Conservation (phyloP, 345 rosid genomes). For the Aquilaria malaccensis region DNA sequence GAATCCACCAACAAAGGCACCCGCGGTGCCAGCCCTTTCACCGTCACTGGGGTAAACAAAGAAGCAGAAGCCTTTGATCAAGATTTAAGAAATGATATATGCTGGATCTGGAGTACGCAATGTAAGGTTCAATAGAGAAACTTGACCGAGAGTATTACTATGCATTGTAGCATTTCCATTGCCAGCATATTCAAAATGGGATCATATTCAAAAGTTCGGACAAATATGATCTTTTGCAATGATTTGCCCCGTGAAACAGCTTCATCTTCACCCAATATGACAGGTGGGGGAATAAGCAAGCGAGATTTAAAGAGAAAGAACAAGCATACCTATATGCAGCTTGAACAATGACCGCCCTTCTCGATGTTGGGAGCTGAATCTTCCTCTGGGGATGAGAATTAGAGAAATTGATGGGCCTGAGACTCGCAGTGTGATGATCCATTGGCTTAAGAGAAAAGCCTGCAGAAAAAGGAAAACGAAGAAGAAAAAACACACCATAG, state of each 20-base stretch:
- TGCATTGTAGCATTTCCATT: background rate
- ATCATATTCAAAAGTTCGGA: background rate
- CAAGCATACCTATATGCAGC: slow-evolving; percentile 58
- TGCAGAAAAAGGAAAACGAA: slow-evolving; percentile 13
- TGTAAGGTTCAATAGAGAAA: background rate
- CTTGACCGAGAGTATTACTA: background rate
- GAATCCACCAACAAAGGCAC: slow-evolving; percentile 82
- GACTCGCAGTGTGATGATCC: slow-evolving; percentile 17
- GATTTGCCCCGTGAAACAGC: background rate
- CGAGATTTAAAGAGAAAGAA: too few relatives aligned
- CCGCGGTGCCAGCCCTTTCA: slow-evolving; percentile 45
- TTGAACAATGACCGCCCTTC: slow-evolving; percentile 40
- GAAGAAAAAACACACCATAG: background rate
- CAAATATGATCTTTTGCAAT: background rate
- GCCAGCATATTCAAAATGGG: background rate
- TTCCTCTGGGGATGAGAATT: slow-evolving; percentile 28
- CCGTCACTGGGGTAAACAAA: slow-evolving; percentile 46
- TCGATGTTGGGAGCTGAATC: slow-evolving; percentile 32
- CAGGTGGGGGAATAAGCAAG: background rate
- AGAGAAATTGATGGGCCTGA: slow-evolving; percentile 35
- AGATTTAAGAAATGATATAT: slow-evolving; percentile 1
- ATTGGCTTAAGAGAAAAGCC: slow-evolving; percentile 36
- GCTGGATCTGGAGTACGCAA: background rate
- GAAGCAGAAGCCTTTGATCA: slow-evolving; percentile 3
- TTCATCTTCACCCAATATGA: background rate